Base-by-base conservation (phyloP, 768 basidiomycete species). In the Pholiota molesta region DNA sequence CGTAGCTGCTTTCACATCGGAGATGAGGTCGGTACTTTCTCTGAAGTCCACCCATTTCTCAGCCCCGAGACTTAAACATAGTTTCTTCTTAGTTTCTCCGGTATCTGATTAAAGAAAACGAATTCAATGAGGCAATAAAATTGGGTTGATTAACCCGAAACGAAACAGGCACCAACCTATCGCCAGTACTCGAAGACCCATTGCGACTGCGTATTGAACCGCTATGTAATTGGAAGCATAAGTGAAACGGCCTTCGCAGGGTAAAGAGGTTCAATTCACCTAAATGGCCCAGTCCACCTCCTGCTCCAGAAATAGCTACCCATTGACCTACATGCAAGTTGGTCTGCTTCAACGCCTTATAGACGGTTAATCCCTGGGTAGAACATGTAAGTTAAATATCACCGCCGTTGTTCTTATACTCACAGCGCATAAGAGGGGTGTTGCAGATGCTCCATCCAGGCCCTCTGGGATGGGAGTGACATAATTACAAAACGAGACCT, bases 31-130 rank as follows among this genome's bases (percentile, higher is more conserved):
- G 62, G 79, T 76, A 9, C 79, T 79, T 66, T 83, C 78, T 66
- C 75, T 83, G 78, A 95, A 96, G 76, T 96, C 94, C 55, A 96
- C 75, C 84, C 85, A 88, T 72, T 82, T 85, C 72, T 92, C 89
- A 0, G 89, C 80, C n/a, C 80, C 80, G 26, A 82, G 75, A 58
- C 69, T 70, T 31, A 75, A 8, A 83, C 82, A 66, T 80, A 93
- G 76, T 21, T 86, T 75, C 62, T 81, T 78, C 77, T 94, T 94
- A 44, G 82, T 83, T 37, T 76, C 84, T 26, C 92, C 91, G 7
- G 90, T 90, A 71, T 95, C 94, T 79, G 84, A 70, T 37, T 37
- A 14, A 13, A 11, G 14, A 35, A 35, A 35, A 14, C 81, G 52
- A 16, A n/a, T 47, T 14, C n/a, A 52, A 40, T 19, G 5, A 57